A percentile compares a stretch with the other conserved stretches of the same genome.
phyloP scores from a whole-genome alignment of 768 basidiomycete species.

The Kwoniella botswanensis region DNA sequence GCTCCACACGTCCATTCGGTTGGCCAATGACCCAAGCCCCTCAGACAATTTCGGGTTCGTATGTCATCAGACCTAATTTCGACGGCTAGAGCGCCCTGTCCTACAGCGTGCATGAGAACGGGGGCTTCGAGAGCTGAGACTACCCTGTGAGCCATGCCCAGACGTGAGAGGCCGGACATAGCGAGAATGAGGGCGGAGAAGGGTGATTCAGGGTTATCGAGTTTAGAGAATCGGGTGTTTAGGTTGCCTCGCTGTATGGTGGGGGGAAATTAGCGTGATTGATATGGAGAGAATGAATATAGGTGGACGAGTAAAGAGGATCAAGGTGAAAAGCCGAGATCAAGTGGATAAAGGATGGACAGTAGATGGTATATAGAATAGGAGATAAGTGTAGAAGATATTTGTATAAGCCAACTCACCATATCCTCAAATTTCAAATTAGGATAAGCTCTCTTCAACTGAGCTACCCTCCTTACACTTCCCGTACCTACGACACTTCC shows the following conservation, averaged over 20 bases:
- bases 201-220: slow-evolving; percentile 78
- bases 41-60: slow-evolving; percentile 69
- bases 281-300: neutral
- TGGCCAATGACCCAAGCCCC: slow-evolving; percentile 72
- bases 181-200: slow-evolving; percentile 92
- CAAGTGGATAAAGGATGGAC: too few relatives aligned
- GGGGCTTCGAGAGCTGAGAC: slow-evolving; percentile 76
- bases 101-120: slow-evolving; percentile 77
- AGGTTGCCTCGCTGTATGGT: slow-evolving; percentile 59
- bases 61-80: slow-evolving; percentile 74
- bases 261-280: neutral
- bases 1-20: slow-evolving; percentile 79
- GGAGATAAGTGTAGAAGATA: too few relatives aligned
- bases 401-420: slow-evolving; percentile 64
- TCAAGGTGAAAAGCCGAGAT: neutral
- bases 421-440: slow-evolving; percentile 81
- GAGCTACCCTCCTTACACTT: slow-evolving; percentile 89
- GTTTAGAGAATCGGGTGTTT: slow-evolving; percentile 86
- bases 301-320: neutral
- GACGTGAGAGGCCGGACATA: slow-evolving; percentile 84
- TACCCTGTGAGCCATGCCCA: slow-evolving; percentile 70
- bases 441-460: slow-evolving; percentile 78
- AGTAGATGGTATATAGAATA: too few relatives aligned
- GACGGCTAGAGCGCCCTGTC: slow-evolving; percentile 88
- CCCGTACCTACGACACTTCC: slow-evolving; percentile 95